Base-by-base conservation (phyloP, 495 filamentous ascomycete genomes). In the Tuber melanosporum region DNA sequence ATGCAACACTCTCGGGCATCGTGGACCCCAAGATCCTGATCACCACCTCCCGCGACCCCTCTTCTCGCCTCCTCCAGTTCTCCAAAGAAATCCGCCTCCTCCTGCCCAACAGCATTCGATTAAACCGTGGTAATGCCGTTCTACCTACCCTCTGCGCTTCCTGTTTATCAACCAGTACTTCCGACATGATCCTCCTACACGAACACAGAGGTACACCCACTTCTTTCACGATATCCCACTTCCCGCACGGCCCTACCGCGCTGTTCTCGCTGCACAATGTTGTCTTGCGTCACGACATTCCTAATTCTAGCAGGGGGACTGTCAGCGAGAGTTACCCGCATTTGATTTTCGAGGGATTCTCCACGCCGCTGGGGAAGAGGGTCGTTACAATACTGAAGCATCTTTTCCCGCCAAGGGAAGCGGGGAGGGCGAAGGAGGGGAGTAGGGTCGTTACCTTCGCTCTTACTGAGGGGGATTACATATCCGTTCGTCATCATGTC, bases 41-140 rank as follows among this genome's bases (percentile, higher is more conserved):
- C 76, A 97, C 95, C 17, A 98, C 96, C 7, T 94, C 92, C 71
- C 89, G 95, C 72, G 92, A 93, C 76, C 95, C 95, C 43, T 94
- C 92, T 70, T 91, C 92, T 70, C 89, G 94, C 66, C 88, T 98
- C 7, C 89, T 89, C 62, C 90, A 92, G 17, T 99, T 99, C 82
- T 92, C 93, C n/a, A 99, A 99, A 83, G 95, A 99, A 85, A 92
- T 99, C 44, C 89, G 95, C 46, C 86, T 99, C 17, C 87, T 99
- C 14, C 89, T 99, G 15, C 95, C 95, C 0, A 98, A 95, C 9
- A 88, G 91, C 1, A 95, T 99, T 74, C 90, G 95, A 10, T 86
- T 98, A 69, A 98, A 99, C 82, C 89, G 95, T 83, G 95, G 95
- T 80, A 97, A 95, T 76, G 88, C 95, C 17, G 89, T 98, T 76